These are phyloP conservation scores for Diplodia sapinea DNA, from an alignment of 2,329 filamentous ascomycete species.

Conservation along the genomic window DNA sequence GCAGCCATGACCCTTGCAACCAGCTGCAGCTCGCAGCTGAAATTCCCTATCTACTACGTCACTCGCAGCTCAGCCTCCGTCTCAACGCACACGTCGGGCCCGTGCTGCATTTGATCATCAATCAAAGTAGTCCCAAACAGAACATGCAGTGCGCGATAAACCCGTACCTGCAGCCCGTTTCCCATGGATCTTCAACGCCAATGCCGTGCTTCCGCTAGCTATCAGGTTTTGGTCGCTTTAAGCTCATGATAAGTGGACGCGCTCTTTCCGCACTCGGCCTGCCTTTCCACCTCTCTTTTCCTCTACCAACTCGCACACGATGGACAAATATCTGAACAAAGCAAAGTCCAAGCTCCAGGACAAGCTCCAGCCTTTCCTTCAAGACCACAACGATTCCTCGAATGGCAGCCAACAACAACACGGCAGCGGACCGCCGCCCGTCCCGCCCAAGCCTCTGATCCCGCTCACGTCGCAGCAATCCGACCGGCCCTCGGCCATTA, in stretches of 20 bases:
- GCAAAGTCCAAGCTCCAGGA: conserved; percentile 30
- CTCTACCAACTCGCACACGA: not conserved
- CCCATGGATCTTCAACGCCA: not conserved
- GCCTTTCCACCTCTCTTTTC: not conserved
- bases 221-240: conserved; percentile 9
- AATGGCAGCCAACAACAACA: not conserved
- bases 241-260: conserved; percentile 4
- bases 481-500: conserved; percentile 6
- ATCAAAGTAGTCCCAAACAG: conserved; percentile 4
- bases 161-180: conserved; percentile 5
- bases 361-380: conserved; percentile 24
- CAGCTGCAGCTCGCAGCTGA: conserved; percentile 8
- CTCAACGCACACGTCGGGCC: conserved; percentile 7
- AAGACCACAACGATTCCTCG: conserved; percentile 5
- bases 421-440: conserved; percentile 7
- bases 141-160: not conserved
- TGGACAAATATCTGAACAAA: conserved; percentile 31
- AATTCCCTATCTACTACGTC: conserved; percentile 14
- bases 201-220: conserved; percentile 13
- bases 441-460: conserved; percentile 23
- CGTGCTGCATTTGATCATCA: conserved; percentile 19
- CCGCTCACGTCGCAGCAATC: conserved; percentile 18
- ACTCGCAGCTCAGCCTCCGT: conserved; percentile 17
- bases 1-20: conserved; percentile 24
- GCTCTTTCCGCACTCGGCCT: not conserved